A percentile compares a stretch with the other conserved stretches of the same genome.
These are phyloP conservation scores for Trichoderma sp. DNA, from an alignment of 2,329 filamentous ascomycete species.

Conservation along the genomic window DNA sequence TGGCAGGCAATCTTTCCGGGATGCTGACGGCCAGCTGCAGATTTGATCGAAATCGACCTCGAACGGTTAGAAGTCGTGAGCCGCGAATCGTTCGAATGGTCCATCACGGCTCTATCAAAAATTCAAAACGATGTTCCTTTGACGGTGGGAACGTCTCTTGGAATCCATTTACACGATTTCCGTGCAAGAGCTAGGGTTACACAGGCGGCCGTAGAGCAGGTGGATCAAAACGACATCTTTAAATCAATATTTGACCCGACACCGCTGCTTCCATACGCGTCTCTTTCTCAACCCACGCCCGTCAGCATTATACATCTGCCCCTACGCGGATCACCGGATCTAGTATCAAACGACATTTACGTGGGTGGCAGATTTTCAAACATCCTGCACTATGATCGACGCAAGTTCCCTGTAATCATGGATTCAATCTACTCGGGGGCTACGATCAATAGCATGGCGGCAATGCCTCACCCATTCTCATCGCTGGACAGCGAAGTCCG, in stretches of 20 bases:
- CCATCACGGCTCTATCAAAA: slow-evolving; percentile 78
- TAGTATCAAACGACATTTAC: slow-evolving; percentile 76
- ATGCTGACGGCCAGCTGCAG: slow-evolving; percentile 24
- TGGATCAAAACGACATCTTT: slow-evolving; percentile 36
- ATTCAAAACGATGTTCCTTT: slow-evolving; percentile 65
- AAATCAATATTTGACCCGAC: slow-evolving; percentile 49
- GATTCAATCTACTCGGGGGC: slow-evolving; percentile 83
- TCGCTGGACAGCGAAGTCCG: slow-evolving; percentile 59
- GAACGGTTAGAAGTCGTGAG: slow-evolving; percentile 67
- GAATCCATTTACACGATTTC: slow-evolving; percentile 79
- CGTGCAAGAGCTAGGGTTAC: slow-evolving; percentile 43
- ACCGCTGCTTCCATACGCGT: slow-evolving; percentile 59
- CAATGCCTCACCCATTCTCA: slow-evolving; percentile 66
- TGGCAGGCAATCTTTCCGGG: neutral
- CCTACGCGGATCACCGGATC: slow-evolving; percentile 46
- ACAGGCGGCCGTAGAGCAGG: slow-evolving; percentile 36
- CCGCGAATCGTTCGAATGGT: slow-evolving; percentile 71
- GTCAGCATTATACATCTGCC: slow-evolving; percentile 79
- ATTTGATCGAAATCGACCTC: slow-evolving; percentile 79
- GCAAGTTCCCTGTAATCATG: slow-evolving; percentile 75
- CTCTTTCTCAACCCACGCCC: slow-evolving; percentile 76
- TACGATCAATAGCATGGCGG: slow-evolving; percentile 67
- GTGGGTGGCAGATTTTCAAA: slow-evolving; percentile 85
- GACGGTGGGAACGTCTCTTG: slow-evolving; percentile 78
- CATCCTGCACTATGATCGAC: slow-evolving; percentile 83